Percentiles rank a stretch among this genome's conserved stretches.
Evolutionary conservation across 306 rosid genomes (phyloP).

Genomic region (Casuarina glauca): DNA sequence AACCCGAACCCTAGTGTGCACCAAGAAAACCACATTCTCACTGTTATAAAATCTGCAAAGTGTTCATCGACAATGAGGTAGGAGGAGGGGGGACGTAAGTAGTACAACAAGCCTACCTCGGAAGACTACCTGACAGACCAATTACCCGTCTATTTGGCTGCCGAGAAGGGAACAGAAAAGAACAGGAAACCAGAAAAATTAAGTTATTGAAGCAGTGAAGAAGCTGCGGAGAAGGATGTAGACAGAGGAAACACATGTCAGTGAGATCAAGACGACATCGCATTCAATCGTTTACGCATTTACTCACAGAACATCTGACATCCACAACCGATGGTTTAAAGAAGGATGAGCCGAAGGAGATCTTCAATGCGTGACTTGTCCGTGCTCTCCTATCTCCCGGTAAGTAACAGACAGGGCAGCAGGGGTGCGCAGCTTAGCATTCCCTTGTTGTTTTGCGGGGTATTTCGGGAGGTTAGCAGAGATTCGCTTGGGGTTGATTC

Average conservation of each 20-base stretch:
- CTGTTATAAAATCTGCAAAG: constrained; percentile 8
- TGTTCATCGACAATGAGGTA: background rate
- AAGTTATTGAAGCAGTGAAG: background rate
- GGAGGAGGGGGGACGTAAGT: background rate
- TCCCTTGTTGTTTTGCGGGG: background rate
- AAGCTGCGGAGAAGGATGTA: background rate
- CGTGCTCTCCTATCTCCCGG: background rate
- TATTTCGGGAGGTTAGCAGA: background rate
- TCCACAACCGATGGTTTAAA: background rate
- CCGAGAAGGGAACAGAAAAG: constrained; percentile 33
- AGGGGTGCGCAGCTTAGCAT: constrained; percentile 32
- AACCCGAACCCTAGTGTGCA: constrained; percentile 19
- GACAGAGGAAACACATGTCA: background rate
- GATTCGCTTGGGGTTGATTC: background rate
- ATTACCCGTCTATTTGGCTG: constrained; percentile 23
- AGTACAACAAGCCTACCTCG: background rate
- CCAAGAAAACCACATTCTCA: constrained; percentile 32
- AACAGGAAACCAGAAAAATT: background rate
- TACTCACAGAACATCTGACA: too few species aligned
- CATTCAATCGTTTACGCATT: too few species aligned
- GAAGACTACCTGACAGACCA: background rate
- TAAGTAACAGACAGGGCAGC: background rate
- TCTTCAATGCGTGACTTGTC: background rate
- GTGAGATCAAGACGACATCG: background rate
- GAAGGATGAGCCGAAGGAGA: background rate